A percentile compares a stretch with the other conserved stretches of the same genome.
Conservation (phyloP, 2,329 filamentous ascomycete species). For the Apiospora pterosperma region DNA sequence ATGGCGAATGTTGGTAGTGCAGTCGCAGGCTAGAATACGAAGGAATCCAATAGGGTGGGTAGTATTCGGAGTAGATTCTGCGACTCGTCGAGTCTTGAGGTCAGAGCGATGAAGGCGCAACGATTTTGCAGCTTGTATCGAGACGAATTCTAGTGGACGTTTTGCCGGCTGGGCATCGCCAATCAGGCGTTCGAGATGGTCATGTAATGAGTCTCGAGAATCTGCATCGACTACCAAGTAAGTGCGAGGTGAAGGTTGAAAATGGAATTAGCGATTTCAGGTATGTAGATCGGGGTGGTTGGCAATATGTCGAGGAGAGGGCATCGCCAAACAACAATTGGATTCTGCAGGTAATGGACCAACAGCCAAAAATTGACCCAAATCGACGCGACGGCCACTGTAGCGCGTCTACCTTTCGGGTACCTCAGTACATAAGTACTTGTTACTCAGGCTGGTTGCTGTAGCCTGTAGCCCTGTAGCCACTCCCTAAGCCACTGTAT, state of each 20-base stretch:
- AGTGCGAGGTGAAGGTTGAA: background rate
- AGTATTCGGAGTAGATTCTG: background rate
- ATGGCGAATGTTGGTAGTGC: background rate
- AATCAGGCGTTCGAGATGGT: background rate
- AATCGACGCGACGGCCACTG: background rate
- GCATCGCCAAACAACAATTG: constrained; percentile 3
- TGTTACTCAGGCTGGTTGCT: too few species aligned
- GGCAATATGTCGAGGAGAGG: background rate
- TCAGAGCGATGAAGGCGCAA: background rate
- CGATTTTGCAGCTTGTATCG: background rate
- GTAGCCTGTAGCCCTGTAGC: background rate
- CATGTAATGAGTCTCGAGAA: background rate
- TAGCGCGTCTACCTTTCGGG: background rate
- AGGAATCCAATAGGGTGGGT: background rate
- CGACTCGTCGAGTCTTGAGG: background rate
- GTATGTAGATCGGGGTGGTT: background rate
- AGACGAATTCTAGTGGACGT: background rate
- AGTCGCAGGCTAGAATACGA: background rate
- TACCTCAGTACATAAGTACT: too few species aligned
- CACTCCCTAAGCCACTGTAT: background rate
- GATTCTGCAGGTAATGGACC: background rate
- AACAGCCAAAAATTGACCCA: background rate
- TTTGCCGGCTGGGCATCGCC: background rate
- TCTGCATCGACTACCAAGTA: background rate
- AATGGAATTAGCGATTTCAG: background rate